Percentiles rank a stretch among this genome's conserved stretches.
Conservation (phyloP, 2,329 filamentous ascomycete genomes). For the Clonostachys chloroleuca region DNA sequence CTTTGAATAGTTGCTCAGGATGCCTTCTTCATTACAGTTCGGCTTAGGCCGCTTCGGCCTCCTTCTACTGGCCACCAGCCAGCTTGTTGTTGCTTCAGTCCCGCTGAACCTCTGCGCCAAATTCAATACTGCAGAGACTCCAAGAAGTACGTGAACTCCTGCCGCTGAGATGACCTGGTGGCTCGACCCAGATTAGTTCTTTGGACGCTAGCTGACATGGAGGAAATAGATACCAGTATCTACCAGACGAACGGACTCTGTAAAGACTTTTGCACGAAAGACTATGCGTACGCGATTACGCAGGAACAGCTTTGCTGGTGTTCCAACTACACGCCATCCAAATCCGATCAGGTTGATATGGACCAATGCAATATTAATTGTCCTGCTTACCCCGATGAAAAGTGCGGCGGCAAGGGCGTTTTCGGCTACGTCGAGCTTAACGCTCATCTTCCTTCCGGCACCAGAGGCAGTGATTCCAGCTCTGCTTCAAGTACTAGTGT, state of each 20-base stretch:
- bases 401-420: slow-evolving; percentile 57
- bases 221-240: slow-evolving; percentile 40
- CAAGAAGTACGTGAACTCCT: background rate
- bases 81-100: background rate
- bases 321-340: slow-evolving; percentile 60
- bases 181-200: no score
- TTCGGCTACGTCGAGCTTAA: slow-evolving; percentile 63
- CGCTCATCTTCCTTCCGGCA: slow-evolving; percentile 50
- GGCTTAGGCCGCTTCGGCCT: background rate
- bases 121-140: slow-evolving; percentile 23
- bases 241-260: slow-evolving; percentile 71
- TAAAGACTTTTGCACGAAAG: slow-evolving; percentile 47
- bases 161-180: no score
- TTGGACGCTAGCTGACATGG: no score
- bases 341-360: slow-evolving; percentile 28
- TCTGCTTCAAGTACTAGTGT: background rate
- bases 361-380: slow-evolving; percentile 53
- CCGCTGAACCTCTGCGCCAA: slow-evolving; percentile 22
- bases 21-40: background rate
- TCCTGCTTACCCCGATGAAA: slow-evolving; percentile 63
- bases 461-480: slow-evolving; percentile 18
- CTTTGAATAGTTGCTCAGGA: background rate
- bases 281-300: slow-evolving; percentile 65
- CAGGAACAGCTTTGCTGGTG: slow-evolving; percentile 69
- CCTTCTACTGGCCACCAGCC: background rate